These are phyloP conservation scores for Pichia heedii DNA, from an alignment of 805 yeast species.

Conservation along the genomic window DNA sequence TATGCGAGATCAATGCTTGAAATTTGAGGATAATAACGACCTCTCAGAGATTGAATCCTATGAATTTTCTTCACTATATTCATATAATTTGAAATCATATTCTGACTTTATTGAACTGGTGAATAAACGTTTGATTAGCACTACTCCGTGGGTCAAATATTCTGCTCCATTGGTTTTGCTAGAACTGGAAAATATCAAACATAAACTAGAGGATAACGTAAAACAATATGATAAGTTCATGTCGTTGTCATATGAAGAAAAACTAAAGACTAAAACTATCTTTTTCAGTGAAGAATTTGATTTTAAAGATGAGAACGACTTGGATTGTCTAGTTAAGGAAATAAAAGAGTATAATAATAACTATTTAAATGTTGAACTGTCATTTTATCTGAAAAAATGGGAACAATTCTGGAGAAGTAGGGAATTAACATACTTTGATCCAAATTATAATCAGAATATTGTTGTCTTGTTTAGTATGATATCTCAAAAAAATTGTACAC, in stretches of 20 bases:
- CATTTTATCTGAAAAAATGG: constrained; percentile 52
- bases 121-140: constrained; percentile 51
- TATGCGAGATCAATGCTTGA: constrained; percentile 60
- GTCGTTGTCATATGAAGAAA: neutral
- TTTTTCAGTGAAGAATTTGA: constrained; percentile 11
- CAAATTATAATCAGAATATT: constrained; percentile 69
- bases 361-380: constrained; percentile 20
- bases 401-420: constrained; percentile 41
- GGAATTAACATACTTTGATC: constrained; percentile 49
- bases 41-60: too few species aligned
- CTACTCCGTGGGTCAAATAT: constrained; percentile 78
- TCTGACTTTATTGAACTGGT: constrained; percentile 26
- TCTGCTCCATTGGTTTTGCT: constrained; percentile 43
- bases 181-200: constrained; percentile 18
- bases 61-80: constrained; percentile 14
- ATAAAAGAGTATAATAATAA: constrained; percentile 23
- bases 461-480: constrained; percentile 75
- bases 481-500: constrained; percentile 75
- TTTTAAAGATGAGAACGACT: constrained; percentile 18
- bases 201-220: constrained; percentile 18
- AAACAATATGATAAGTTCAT: neutral
- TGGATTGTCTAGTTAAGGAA: constrained; percentile 30
- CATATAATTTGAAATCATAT: constrained; percentile 18
- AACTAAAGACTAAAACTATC: neutral
- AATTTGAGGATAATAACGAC: constrained; percentile 13